Evolutionary conservation across 106 monocot species (phyloP), one percentile per base, ranked within the genome.

Genomic region (Chionographis japonica): DNA sequence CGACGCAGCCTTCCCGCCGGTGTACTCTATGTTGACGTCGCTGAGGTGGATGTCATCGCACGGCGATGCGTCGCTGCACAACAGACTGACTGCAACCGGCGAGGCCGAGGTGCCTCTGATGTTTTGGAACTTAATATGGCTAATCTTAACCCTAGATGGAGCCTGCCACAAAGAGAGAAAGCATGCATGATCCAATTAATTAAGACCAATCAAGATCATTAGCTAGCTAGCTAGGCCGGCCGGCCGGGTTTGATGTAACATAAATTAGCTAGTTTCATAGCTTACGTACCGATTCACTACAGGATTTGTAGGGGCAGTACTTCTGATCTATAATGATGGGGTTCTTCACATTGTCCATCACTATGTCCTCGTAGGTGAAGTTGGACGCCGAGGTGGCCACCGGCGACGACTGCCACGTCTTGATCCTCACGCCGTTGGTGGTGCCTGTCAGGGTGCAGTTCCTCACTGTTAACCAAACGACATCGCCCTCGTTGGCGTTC

Each of bases 321-420:
- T 74, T 38, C 27, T 78, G 78, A 54, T 83, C 83, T 13, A 78
- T 78, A 60, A 83, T 83, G 73, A 83, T 83, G 3, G 83, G 83
- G 54, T 78, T 78, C 5, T 49, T 10, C 8, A 79, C 75, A 42
- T 72, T 67, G 0, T 49, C 49, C 72, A 80, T 79, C 2, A 40
- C 37, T 16, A 75, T 38, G 37, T 66, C 55, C 15, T 76, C 49
- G 12, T 59, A 76, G 2, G 37, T 3, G 20, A 84, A 58, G 38
- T 79, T 37, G 5, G 62, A 52, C 13, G 75, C 75, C 15, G 2
- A 19, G 20, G 38, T 50, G 3, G 55, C 18, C 10, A 50, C 39
- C 6, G 63, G 42, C 8, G 57, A 76, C 4, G 56, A 37, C 12
- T 75, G 65, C 81, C 84, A 89, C 1, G 88, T 81, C 73, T 89